Evolutionary conservation across 805 yeast species (phyloP), one percentile per base, ranked within the genome.

Genomic region (Spathaspora arborariae): DNA sequence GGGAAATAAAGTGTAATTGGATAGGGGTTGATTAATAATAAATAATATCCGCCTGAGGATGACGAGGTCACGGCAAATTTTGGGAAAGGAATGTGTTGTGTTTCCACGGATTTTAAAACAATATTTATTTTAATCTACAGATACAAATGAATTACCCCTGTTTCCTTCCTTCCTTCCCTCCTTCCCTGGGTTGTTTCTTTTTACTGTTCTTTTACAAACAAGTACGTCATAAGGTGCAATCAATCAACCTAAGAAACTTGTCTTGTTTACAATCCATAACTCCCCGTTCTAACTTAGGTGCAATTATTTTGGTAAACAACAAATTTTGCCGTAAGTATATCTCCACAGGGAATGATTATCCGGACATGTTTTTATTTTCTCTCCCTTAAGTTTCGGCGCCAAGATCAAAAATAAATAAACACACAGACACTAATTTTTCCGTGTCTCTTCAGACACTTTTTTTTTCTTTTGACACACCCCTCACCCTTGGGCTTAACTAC

Each of bases 361-460:
- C 35, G 35, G 26, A 22, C 9, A 22, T 22, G 9, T 7, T 22
- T 9, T 22, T 6, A 22, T 22, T n/a, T n/a, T n/a, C n/a, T n/a
- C n/a, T 5, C 35, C 35, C 35, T 16, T 5, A 15, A 10, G 15
- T 5, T 30, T 13, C n/a, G 35, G 35, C 18, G n/a, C 10, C 11
- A n/a, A 15, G n/a, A 15, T 15, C 10, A 10, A 9, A 6, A 22
- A 22, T 7, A 27, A 27, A 10, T 27, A 27, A 10, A 22, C 10
- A 24, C n/a, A 13, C 35, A 30, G 35, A 30, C 35, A 30, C 15
- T 13, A 38, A 27, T 20, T 37, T 15, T 16, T 20, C 21, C 33
- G 33, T 35, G 16, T 38, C 35, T 30, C n/a, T n/a, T 30, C 41
- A 20, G 35, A 26, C 20, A 21, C n/a, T n/a, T 35, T 43, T 38